Evolutionary conservation across 306 rosid species (phyloP).

Genomic region (Cicer chorassanicum): DNA sequence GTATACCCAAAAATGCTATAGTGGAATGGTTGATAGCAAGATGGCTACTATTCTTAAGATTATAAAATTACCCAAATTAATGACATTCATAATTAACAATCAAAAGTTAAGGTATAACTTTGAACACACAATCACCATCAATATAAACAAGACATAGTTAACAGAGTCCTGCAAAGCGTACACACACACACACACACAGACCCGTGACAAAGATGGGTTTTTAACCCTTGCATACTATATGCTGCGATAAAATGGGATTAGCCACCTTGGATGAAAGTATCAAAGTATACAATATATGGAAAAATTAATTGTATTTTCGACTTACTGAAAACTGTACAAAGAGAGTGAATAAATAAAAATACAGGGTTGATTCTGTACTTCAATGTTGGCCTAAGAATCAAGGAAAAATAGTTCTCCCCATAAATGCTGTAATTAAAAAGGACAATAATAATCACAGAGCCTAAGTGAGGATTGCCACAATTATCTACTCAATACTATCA

Average conservation of each 20-base stretch:
- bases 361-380: background rate
- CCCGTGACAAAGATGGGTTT: background rate
- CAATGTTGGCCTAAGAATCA: background rate
- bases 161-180: background rate
- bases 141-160: constrained; percentile 3
- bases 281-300: background rate
- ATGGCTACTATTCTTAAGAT: constrained; percentile 1
- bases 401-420: background rate
- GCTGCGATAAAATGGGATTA: background rate
- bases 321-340: background rate
- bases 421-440: background rate
- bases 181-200: background rate
- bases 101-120: background rate
- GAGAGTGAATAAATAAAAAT: background rate
- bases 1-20: background rate
- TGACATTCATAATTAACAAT: constrained; percentile 1
- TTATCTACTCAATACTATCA: no score
- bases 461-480: background rate
- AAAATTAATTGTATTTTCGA: background rate
- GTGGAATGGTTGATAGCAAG: background rate
- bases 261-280: background rate
- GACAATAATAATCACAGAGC: background rate
- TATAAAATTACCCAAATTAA: constrained; percentile 22
- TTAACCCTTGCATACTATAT: background rate
- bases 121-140: background rate